Evolutionary conservation across 2,329 filamentous ascomycete genomes (phyloP), one percentile per base, ranked within the genome.

Genomic region (Penicillium brasilianum): DNA sequence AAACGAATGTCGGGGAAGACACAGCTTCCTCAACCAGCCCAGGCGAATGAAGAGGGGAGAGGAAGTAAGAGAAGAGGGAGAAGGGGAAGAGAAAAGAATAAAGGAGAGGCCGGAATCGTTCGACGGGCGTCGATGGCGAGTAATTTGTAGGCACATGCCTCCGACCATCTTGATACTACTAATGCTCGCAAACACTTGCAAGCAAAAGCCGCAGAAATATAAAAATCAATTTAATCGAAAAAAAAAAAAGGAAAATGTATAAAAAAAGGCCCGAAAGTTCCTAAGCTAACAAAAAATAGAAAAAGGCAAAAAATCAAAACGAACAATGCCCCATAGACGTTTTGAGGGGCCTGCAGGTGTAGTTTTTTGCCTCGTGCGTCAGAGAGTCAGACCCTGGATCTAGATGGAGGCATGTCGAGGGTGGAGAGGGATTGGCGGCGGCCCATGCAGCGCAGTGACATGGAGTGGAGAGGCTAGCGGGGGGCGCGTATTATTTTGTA

Each of bases 311-410:
- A 18, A 20, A 37, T 18, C 30, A 32, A 62, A 61, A 60, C 50
- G 54, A 57, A 43, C 62, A 66, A 39, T 63, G 61, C 60, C 32
- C 32, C 57, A 58, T 77, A 72, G 71, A 76, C 75, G 70, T 76
- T 77, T 76, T 71, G 73, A 77, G 75, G 68, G 69, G 72, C 71
- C 71, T 77, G 76, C 75, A 78, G 73, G 72, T 74, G 72, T 74
- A 74, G 72, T 74, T 28, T 74, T 74, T 75, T 76, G 67, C 73
- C 72, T 76, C 71, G 72, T 76, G 75, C 74, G 74, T 78, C 73
- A 77, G 74, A 76, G 50, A 41, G 20, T 25, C 44, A 53, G 71
- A 74, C 74, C 75, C 74, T 76, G 70, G 74, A 78, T 76, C 76
- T 78, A 77, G 75, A 77, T 76, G 70, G 66, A 64, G 64, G 64